A percentile compares a stretch with the other conserved stretches of the same genome.
phyloP scores from a whole-genome alignment of 345 rosid species.

The Lumnitzera littorea region DNA sequence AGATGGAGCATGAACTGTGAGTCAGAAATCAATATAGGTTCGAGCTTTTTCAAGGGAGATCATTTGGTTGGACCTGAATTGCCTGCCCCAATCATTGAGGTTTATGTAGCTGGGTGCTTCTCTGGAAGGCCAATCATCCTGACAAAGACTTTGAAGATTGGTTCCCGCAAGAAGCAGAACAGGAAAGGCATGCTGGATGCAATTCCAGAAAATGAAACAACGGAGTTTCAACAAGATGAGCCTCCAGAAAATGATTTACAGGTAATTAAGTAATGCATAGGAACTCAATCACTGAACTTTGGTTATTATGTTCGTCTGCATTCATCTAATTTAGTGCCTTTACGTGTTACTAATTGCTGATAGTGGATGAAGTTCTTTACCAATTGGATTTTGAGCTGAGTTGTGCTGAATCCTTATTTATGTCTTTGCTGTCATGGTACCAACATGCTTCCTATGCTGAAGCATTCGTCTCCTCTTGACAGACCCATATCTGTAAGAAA shows the following conservation, averaged over 20 bases:
- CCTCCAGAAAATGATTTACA: constrained; percentile 39
- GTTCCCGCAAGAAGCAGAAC: constrained; percentile 53
- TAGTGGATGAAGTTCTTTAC: no score
- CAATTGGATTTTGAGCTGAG: no score
- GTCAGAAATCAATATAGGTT: constrained; percentile 35
- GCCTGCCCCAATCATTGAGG: constrained; percentile 59
- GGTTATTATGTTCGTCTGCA: not conserved
- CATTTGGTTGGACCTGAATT: constrained; percentile 36
- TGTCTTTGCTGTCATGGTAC: not conserved
- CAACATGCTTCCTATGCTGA: constrained; percentile 29
- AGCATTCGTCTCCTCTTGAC: constrained; percentile 19
- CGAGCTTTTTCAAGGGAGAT: constrained; percentile 67
- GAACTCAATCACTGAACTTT: not conserved
- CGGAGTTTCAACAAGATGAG: constrained; percentile 34
- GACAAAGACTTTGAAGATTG: constrained; percentile 67
- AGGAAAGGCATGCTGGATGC: constrained; percentile 51
- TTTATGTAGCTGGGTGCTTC: constrained; percentile 73
- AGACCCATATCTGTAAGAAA: constrained; percentile 8
- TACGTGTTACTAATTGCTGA: not conserved
- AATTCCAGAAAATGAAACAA: constrained; percentile 68
- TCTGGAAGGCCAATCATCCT: constrained; percentile 72
- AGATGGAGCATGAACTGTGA: constrained; percentile 80
- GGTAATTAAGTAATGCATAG: constrained; percentile 27
- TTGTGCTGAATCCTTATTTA: constrained; percentile 1
- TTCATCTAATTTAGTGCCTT: not conserved